phyloP scores from a whole-genome alignment of 2,329 filamentous ascomycete genomes.

The Aspergillus sp. region DNA sequence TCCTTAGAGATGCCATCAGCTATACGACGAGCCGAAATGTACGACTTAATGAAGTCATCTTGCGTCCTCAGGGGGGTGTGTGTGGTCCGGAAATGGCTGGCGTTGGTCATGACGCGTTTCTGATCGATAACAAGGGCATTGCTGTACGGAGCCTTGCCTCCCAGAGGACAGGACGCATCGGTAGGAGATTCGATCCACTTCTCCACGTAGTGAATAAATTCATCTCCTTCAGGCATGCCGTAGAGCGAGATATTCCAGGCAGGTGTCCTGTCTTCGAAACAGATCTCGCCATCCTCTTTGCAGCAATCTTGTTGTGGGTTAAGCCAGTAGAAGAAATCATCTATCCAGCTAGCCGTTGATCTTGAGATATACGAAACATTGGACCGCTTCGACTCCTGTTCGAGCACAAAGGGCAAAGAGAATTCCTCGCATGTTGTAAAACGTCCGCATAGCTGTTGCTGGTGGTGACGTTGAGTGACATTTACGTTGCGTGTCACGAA shows the following conservation, averaged over 20 bases:
- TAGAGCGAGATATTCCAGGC: slow-evolving; percentile 85
- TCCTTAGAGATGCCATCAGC: slow-evolving; percentile 70
- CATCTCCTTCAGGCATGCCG: slow-evolving; percentile 91
- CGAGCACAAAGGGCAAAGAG: slow-evolving; percentile 85
- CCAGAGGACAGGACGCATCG: slow-evolving; percentile 80
- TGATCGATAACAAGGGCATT: slow-evolving; percentile 78
- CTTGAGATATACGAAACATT: slow-evolving; percentile 85
- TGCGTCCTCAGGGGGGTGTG: slow-evolving; percentile 87
- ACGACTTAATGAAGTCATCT: slow-evolving; percentile 88
- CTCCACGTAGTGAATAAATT: slow-evolving; percentile 82
- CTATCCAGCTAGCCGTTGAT: slow-evolving; percentile 90
- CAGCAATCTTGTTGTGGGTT: slow-evolving; percentile 82
- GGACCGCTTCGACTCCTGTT: slow-evolving; percentile 88
- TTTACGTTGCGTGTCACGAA: slow-evolving; percentile 87
- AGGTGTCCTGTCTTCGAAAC: slow-evolving; percentile 75
- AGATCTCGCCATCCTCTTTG: slow-evolving; percentile 68
- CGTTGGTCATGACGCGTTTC: slow-evolving; percentile 66
- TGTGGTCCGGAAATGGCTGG: slow-evolving; percentile 88
- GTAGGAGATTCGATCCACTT: slow-evolving; percentile 82
- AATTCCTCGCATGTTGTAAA: slow-evolving; percentile 85
- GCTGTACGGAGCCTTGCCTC: slow-evolving; percentile 83
- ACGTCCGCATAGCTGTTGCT: slow-evolving; percentile 84
- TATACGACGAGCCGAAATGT: slow-evolving; percentile 85
- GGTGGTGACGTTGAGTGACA: slow-evolving; percentile 70
- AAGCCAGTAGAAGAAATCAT: slow-evolving; percentile 96